Evolutionary conservation across 176 grass and related monocot genomes (phyloP), one percentile per base, ranked within the genome.

Genomic region (Carex pumila): DNA sequence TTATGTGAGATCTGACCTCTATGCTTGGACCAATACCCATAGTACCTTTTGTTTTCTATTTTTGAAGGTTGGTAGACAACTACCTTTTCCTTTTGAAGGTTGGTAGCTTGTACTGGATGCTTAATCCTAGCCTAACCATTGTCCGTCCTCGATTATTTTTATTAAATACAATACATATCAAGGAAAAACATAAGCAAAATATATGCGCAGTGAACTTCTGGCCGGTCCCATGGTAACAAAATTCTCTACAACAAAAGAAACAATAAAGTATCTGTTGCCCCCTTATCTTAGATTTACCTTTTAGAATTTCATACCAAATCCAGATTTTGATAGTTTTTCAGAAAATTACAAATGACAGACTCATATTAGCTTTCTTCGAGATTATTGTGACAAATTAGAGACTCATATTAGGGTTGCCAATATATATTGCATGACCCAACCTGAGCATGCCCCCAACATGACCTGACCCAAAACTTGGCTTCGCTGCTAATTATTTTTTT

Each of bases 41-140:
- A n/a, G 73, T 57, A 78, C 25, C 12, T 17, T 71, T 36, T 18
- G 1, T 25, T 52, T 47, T 49, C 21, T 57, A 56, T 31, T 34
- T 34, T 62, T 57, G 6, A 78, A 56, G 39, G 52, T 78, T 78
- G 73, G 73, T 78, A 57, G 73, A 78, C 52, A 78, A 34, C 29
- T 78, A 34, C 11, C 52, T 18, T 56, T 74, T 70, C 34, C 6
- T 57, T 78, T 78, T 34, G 37, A 39, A 39, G 37, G 37, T 39
- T 39, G 49, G 50, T 36, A 78, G 50, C 52, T 57, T 78, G 56
- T 32, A 78, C 22, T 57, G 49, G 73, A 52, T 71, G 6, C 4
- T 32, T 36, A 78, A 78, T 0, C 22, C 73, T 56, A 55, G 56
- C 73, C 73, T 77, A 77, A 77, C 22, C 47, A 55, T 55, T 76